phyloP scores from a whole-genome alignment of 1,139 yeast species.

The Zygosaccharomyces sapae region DNA sequence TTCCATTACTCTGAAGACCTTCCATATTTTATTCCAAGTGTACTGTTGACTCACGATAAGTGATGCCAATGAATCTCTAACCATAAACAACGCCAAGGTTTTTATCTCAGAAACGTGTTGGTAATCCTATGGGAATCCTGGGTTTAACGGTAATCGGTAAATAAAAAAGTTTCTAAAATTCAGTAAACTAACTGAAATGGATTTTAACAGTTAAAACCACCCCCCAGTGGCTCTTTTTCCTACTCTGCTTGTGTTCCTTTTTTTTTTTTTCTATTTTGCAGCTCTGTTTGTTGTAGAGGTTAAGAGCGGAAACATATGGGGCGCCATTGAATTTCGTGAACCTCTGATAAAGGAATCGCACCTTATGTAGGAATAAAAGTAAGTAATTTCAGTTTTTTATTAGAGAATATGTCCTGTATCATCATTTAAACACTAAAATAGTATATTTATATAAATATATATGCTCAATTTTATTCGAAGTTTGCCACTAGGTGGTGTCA shows the following conservation, averaged over 20 bases:
- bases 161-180: neutral
- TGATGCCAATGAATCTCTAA: neutral
- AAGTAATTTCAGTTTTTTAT: neutral
- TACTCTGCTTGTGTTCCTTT: neutral
- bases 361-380: neutral
- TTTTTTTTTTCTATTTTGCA: neutral
- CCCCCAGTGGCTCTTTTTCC: constrained; percentile 3
- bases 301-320: constrained; percentile 6
- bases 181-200: neutral
- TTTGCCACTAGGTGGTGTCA: neutral
- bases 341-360: neutral
- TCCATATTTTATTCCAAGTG: neutral
- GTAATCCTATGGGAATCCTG: neutral
- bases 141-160: neutral
- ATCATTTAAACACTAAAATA: neutral
- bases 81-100: neutral
- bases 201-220: neutral
- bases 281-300: constrained; percentile 3
- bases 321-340: constrained; percentile 5
- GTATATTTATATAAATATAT: neutral
- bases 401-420: neutral
- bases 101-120: neutral
- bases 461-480: neutral
- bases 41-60: neutral
- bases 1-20: constrained; percentile 4